Evolutionary conservation across 2,329 filamentous ascomycete genomes (phyloP), one percentile per base, ranked within the genome.

Genomic region (Fusarium devonianum): DNA sequence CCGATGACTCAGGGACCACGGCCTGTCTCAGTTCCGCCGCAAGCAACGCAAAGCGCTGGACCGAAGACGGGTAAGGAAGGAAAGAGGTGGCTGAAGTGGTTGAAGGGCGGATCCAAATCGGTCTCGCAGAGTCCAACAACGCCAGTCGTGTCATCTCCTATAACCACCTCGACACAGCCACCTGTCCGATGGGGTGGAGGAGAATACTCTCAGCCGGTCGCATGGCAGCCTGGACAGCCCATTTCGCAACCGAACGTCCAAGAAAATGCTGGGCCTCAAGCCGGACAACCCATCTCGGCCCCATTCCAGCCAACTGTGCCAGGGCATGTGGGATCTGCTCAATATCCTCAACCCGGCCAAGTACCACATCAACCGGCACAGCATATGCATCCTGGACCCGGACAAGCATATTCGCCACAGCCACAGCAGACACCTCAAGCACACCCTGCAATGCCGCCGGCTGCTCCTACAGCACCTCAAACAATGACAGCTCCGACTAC

Each of bases 51-150:
- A 6, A 62, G 58, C 22, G 55, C 59, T 9, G 56, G 52, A 1
- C 48, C 58, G 5, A 65, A 61, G 23, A 61, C 64, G 29, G 56
- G 56, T 10, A 60, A 60, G 10, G 56, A 53, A 3, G 42, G 52
- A 11, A 64, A 63, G 51, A 64, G 58, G 41, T 65, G 63, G 63
- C 29, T 64, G 30, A 65, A 64, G 23, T 65, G 61, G 53, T 38
- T 63, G 28, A 65, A 65, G 19, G 61, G 58, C 6, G 58, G 63
- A 5, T 49, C 49, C 16, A 65, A 65, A 10, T 47, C 63, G 36
- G 47, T 46, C n/a, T 42, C 51, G 1, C 53, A 51, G 1, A 64
- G 51, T 4, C 59, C 62, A 7, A 62, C 58, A 7, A 53, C 49
- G 2, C 51, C 56, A 4, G 25, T 55, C 7, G 30, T 37, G 2